Evolutionary conservation across 768 basidiomycete genomes (phyloP).

Genomic region (Mycena filopes): DNA sequence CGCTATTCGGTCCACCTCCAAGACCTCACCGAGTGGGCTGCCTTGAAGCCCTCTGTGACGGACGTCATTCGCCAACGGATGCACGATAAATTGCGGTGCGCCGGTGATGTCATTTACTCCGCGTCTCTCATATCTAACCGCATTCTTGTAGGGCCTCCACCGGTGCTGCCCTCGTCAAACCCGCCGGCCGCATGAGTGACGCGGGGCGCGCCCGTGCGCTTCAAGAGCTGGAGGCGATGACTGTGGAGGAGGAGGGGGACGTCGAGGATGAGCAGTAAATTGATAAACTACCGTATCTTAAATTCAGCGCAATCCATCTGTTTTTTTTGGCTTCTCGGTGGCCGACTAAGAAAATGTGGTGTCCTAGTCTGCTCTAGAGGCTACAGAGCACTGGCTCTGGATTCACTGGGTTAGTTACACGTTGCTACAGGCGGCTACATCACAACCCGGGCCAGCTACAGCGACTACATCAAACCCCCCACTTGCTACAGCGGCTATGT

Average conservation of each 20-base stretch:
- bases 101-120: background rate
- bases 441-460: too few relatives aligned
- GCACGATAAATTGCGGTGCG: slow-evolving; percentile 21
- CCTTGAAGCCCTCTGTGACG: slow-evolving; percentile 6
- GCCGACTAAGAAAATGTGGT: background rate
- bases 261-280: background rate
- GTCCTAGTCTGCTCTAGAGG: background rate
- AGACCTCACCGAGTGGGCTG: slow-evolving; percentile 11
- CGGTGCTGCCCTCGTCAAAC: slow-evolving; percentile 5
- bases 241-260: background rate
- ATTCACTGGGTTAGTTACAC: background rate
- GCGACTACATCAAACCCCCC: background rate
- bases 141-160: background rate
- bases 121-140: background rate
- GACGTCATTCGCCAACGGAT: background rate
- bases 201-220: background rate
- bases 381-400: background rate
- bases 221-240: background rate
- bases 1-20: background rate
- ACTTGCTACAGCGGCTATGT: slow-evolving; percentile 8
- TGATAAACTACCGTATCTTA: too few relatives aligned
- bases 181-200: background rate
- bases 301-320: background rate
- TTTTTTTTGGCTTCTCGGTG: background rate
- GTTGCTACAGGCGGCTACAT: background rate